Conservation (phyloP, 2,329 filamentous ascomycete genomes). For the Fusarium pseudoanthophilum region DNA sequence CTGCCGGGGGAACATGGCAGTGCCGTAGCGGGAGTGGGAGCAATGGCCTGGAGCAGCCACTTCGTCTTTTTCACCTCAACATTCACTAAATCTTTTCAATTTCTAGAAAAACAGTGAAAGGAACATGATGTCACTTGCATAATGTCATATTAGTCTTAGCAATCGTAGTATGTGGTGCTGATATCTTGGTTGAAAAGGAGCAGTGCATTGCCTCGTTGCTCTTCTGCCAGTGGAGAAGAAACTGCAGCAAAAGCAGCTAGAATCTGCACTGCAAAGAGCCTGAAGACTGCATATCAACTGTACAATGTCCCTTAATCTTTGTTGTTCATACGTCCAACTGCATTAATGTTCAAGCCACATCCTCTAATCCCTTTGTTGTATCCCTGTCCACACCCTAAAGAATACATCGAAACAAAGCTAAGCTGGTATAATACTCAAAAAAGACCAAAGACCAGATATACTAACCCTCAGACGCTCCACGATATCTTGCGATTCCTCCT, state of each 20-base stretch:
- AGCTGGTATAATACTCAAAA: slow-evolving; percentile 22
- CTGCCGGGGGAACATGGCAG: background rate
- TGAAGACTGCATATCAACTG: background rate
- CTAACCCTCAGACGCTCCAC: slow-evolving; percentile 29
- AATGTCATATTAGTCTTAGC: background rate
- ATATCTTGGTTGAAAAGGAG: background rate
- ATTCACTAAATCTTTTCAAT: background rate
- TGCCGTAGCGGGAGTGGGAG: background rate
- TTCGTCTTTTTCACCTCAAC: background rate
- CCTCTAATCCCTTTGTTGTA: slow-evolving; percentile 12
- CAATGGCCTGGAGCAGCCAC: background rate
- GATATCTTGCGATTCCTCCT: slow-evolving; percentile 23
- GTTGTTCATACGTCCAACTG: background rate
- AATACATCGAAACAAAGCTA: slow-evolving; percentile 17
- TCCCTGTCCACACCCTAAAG: background rate
- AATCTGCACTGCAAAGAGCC: background rate
- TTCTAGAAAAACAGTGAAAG: background rate
- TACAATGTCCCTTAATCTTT: background rate
- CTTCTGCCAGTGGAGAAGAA: background rate
- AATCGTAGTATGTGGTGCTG: background rate
- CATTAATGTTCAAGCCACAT: background rate
- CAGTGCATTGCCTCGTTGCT: background rate
- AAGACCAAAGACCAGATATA: slow-evolving; percentile 24
- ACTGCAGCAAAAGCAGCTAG: background rate
- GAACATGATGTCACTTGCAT: rapidly evolving